Conservation (phyloP, 2,329 filamentous ascomycete genomes). For the Nakataea oryzae region DNA sequence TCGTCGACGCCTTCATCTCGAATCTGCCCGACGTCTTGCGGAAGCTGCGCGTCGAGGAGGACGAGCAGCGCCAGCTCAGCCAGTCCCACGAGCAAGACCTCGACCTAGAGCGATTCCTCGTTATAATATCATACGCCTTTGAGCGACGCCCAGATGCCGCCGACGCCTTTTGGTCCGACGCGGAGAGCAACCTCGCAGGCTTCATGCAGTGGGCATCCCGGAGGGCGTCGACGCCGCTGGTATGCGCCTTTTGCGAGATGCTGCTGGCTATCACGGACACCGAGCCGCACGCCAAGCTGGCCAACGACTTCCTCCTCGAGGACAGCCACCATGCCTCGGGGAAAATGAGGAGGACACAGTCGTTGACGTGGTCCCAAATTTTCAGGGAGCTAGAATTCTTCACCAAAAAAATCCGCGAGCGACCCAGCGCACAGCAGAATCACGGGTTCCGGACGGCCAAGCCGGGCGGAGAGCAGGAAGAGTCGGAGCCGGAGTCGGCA, state of each 20-base stretch:
- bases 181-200: constrained; percentile 84
- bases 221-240: constrained; percentile 87
- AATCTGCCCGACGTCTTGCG: constrained; percentile 91
- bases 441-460: constrained; percentile 49
- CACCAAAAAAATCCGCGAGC: constrained; percentile 66
- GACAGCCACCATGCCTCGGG: constrained; percentile 65
- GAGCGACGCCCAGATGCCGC: constrained; percentile 77
- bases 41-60: constrained; percentile 77
- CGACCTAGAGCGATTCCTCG: constrained; percentile 79
- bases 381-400: constrained; percentile 85
- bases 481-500: constrained; percentile 81
- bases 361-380: constrained; percentile 87
- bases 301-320: constrained; percentile 83
- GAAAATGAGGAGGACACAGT: constrained; percentile 72
- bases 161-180: constrained; percentile 82
- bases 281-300: constrained; percentile 69
- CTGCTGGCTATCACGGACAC: constrained; percentile 79
- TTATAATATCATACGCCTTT: constrained; percentile 87
- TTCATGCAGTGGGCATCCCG: constrained; percentile 97
- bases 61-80: constrained; percentile 67
- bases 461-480: constrained; percentile 55
- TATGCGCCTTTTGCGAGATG: constrained; percentile 95
- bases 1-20: constrained; percentile 86
- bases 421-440: constrained; percentile 45
- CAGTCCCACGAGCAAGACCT: constrained; percentile 56